Percentiles rank a stretch among this genome's conserved stretches.
phyloP scores from a whole-genome alignment of 805 yeast species.

The Millerago galiae region DNA sequence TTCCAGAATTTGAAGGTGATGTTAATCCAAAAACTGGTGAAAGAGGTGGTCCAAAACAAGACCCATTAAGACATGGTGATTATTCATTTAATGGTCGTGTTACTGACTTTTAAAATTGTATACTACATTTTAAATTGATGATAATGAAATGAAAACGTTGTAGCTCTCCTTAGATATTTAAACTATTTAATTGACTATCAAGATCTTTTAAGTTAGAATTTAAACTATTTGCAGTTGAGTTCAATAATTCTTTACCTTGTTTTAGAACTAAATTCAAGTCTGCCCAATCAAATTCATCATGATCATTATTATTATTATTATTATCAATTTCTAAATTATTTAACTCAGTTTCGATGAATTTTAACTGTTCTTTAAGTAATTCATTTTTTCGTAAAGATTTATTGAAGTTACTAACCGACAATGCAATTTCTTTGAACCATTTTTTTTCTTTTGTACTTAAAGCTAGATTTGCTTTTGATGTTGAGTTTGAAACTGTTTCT shows the following conservation, averaged over 20 bases:
- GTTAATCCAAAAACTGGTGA: constrained; percentile 93
- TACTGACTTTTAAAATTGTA: constrained; percentile 65
- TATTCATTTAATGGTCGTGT: constrained; percentile 96
- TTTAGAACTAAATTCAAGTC: constrained; percentile 26
- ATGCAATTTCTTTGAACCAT: constrained; percentile 41
- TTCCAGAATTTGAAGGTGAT: constrained; percentile 95
- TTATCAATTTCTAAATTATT: constrained; percentile 3
- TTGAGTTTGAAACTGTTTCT: constrained; percentile 19
- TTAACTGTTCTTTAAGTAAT: constrained; percentile 24
- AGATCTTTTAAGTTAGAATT: constrained; percentile 17
- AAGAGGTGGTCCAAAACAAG: constrained; percentile 95
- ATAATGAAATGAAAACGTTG: not conserved
- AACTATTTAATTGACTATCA: constrained; percentile 10
- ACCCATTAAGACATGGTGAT: constrained; percentile 86
- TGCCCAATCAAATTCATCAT: constrained; percentile 24
- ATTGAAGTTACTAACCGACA: constrained; percentile 27
- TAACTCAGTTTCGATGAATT: constrained; percentile 24
- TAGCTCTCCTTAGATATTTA: not conserved
- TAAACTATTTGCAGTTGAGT: constrained; percentile 13
- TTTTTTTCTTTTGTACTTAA: constrained; percentile 34
- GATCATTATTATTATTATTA: constrained; percentile 4
- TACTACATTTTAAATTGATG: not conserved
- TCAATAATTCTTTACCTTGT: constrained; percentile 27
- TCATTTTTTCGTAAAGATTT: constrained; percentile 24
- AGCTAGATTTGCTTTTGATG: constrained; percentile 19